phyloP scores from a whole-genome alignment of 73 alveolate genomes.

The Halteria grandinella region DNA sequence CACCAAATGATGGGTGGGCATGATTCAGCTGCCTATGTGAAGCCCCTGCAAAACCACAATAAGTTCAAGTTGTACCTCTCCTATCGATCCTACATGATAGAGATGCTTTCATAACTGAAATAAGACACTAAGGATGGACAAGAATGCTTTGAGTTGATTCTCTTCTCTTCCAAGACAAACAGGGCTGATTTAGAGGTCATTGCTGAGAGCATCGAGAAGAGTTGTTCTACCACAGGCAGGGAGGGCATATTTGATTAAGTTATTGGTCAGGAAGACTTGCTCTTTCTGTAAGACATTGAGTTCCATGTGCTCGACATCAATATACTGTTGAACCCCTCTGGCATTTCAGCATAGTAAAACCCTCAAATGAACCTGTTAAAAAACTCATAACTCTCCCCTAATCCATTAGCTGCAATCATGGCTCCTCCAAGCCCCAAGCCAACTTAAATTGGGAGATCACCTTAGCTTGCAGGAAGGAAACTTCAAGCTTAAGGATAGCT shows the following conservation, averaged over 20 bases:
- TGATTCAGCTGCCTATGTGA: conserved; percentile 37
- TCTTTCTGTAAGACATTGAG: conserved; percentile 34
- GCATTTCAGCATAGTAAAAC: not conserved
- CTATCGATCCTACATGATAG: conserved; percentile 17
- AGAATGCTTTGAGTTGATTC: conserved; percentile 44
- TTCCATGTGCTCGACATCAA: conserved; percentile 37
- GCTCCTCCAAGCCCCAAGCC: not conserved
- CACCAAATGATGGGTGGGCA: conserved; percentile 24
- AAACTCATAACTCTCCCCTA: not conserved
- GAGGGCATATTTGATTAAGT: conserved; percentile 36
- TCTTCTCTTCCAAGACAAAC: conserved; percentile 38
- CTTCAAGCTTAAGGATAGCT: no score
- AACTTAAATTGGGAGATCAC: not conserved
- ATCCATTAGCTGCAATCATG: not conserved
- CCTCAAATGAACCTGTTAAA: not conserved
- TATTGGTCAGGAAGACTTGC: conserved; percentile 28
- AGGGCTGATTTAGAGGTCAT: not conserved
- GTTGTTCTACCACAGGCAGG: no score
- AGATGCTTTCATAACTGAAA: conserved; percentile 37
- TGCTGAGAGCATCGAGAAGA: conserved; percentile 42
- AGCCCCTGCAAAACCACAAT: conserved; percentile 10
- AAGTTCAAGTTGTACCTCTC: conserved; percentile 26
- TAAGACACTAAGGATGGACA: no score
- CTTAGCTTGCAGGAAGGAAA: no score
- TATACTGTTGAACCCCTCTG: not conserved